These are phyloP conservation scores for Pleurotus cornucopiae DNA, from an alignment of 768 basidiomycete genomes.

Conservation along the genomic window DNA sequence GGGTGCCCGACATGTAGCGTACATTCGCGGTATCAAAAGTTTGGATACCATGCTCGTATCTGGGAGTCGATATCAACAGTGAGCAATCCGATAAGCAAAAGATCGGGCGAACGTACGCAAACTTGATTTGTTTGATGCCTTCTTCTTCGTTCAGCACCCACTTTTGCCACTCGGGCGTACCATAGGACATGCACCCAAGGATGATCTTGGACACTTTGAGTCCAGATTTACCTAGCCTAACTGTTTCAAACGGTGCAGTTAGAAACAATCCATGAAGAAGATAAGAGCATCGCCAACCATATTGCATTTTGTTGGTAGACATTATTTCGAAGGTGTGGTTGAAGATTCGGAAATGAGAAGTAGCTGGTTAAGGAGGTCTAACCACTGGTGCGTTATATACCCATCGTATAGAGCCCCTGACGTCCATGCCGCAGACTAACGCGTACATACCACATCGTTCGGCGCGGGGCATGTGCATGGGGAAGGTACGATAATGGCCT, in stretches of 20 bases:
- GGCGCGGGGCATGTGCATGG: no score
- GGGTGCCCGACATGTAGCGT: neutral
- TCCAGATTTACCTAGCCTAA: conserved; percentile 46
- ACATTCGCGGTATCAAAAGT: conserved; percentile 59
- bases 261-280: no score
- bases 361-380: no score
- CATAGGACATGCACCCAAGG: conserved; percentile 63
- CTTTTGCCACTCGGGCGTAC: conserved; percentile 43
- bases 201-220: conserved; percentile 64
- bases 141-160: conserved; percentile 47
- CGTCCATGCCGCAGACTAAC: no score
- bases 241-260: conserved; percentile 20
- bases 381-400: no score
- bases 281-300: no score
- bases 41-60: conserved; percentile 59
- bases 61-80: conserved; percentile 12
- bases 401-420: no score
- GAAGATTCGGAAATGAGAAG: no score
- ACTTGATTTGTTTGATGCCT: conserved; percentile 49
- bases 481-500: no score
- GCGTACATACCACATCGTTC: no score
- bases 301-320: no score
- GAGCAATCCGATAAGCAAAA: neutral
- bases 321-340: no score
- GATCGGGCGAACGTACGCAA: conserved; percentile 7